Evolutionary conservation across 495 filamentous ascomycete genomes (phyloP), one percentile per base, ranked within the genome.

Genomic region (Penicillium chermesinum): DNA sequence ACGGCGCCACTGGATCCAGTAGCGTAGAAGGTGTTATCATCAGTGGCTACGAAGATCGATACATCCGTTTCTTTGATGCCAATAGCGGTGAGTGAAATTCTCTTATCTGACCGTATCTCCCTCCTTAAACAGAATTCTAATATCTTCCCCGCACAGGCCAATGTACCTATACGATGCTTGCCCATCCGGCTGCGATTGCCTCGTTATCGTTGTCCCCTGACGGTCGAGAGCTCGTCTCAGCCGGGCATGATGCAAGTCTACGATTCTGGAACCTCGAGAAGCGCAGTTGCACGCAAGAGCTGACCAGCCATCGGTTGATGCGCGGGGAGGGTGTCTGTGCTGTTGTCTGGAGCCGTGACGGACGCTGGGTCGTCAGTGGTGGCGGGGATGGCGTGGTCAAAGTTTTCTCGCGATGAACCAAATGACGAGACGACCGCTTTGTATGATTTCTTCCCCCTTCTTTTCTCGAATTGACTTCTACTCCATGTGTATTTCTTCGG

Each of bases 181-280:
- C 93, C 2, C 93, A 98, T 62, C 88, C 91, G 2, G 84, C 89
- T 2, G 82, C 93, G 33, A 96, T 97, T 56, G 90, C 93, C 12
- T 81, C 87, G 10, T 80, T 98, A 13, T 90, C 87, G 0, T 79
- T 98, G 21, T 93, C 87, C 49, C 91, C 93, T 9, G 90, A 96
- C 58, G 91, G 91, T 20, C 81, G 85, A 37, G 93, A 98, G 75
- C 84, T 96, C 6, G 94, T 98, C 38, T 94, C 89, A 46, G 94
- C 88, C 8, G 93, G 94, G 38, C 93, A 98, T 64, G 93, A 98
- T 58, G 90, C 91, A 41, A 87, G 84, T 46, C 77, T 98, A 44
- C 85, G 93, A 13, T 97, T 98, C 76, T 98, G 93, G 93, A 87
- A 84, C n/a, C 78, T 98, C 15, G 93, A 98, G 64, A 98, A 91